Evolutionary conservation across 1,284 basidiomycete species (phyloP).

Genomic region (Trichosporon sp.): DNA sequence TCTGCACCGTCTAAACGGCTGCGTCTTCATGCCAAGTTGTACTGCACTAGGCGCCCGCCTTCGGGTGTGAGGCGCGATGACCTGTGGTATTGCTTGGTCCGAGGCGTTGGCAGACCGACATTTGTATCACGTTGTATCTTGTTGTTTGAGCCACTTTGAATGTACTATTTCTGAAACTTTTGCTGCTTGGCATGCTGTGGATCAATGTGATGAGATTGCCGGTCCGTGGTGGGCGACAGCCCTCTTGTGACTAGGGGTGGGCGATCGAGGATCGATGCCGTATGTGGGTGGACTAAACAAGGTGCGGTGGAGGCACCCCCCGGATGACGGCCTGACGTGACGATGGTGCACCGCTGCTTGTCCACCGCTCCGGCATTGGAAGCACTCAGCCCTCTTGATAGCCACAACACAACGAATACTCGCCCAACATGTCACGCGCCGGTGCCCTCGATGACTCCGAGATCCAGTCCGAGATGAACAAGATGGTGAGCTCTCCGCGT

Average conservation of each 20-base stretch:
- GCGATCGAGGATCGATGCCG: background rate
- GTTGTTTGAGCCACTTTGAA: background rate
- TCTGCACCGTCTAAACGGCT: constrained; percentile 5
- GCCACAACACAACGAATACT: background rate
- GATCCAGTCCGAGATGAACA: constrained; percentile 95
- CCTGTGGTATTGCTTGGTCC: constrained; percentile 1
- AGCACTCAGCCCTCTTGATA: background rate
- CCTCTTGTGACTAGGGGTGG: background rate
- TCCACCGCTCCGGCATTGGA: background rate
- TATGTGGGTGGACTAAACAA: background rate
- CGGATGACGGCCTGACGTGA: constrained; percentile 3
- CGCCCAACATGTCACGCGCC: constrained; percentile 44
- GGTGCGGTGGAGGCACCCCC: background rate
- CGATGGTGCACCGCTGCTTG: constrained; percentile 1
- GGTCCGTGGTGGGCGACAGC: background rate
- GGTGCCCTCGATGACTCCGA: constrained; percentile 88
- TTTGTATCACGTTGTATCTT: background rate
- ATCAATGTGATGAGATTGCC: background rate
- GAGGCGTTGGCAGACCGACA: constrained; percentile 4
- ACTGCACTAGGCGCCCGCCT: constrained; percentile 1
- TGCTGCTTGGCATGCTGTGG: no score
- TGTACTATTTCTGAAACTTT: background rate
- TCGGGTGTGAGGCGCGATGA: constrained; percentile 4
- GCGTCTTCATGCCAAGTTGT: constrained; percentile 1
- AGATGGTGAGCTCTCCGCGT: constrained; percentile 67